Percentiles rank a stretch among this genome's conserved stretches.
phyloP scores from a whole-genome alignment of 139 green algal genomes.

The Deuterostichococcus epilithicus region DNA sequence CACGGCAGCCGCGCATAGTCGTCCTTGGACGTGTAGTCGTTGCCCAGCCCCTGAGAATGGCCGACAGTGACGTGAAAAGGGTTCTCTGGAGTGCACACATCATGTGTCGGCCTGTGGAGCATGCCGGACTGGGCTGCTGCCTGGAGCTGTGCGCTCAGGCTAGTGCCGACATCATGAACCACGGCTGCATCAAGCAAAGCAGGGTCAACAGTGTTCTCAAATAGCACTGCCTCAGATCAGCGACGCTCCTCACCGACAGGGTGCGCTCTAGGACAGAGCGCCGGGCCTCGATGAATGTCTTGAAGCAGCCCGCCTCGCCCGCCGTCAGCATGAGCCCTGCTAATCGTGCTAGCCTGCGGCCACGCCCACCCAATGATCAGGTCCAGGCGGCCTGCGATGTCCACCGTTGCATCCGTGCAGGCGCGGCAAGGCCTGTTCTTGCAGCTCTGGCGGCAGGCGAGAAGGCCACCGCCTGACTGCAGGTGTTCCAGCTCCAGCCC shows the following conservation, averaged over 20 bases:
- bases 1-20: constrained; percentile 13
- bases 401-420: background rate
- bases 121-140: too few relatives aligned
- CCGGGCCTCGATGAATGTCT: constrained; percentile 8
- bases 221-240: too few relatives aligned
- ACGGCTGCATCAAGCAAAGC: too few relatives aligned
- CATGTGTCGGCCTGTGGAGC: too few relatives aligned
- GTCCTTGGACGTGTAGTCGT: constrained; percentile 2
- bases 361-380: background rate
- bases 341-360: background rate
- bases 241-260: background rate
- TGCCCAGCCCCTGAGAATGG: background rate
- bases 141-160: too few relatives aligned
- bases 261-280: constrained; percentile 9
- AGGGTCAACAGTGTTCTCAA: too few relatives aligned
- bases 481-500: too few relatives aligned
- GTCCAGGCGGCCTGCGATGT: background rate
- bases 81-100: too few relatives aligned
- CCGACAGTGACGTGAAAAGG: too few relatives aligned
- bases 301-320: background rate
- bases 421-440: background rate
- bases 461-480: too few relatives aligned
- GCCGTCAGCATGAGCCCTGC: background rate
- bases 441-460: background rate
- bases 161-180: too few relatives aligned